These are phyloP conservation scores for Gamarada debralockiae DNA, from an alignment of 495 filamentous ascomycete species.

Conservation along the genomic window DNA sequence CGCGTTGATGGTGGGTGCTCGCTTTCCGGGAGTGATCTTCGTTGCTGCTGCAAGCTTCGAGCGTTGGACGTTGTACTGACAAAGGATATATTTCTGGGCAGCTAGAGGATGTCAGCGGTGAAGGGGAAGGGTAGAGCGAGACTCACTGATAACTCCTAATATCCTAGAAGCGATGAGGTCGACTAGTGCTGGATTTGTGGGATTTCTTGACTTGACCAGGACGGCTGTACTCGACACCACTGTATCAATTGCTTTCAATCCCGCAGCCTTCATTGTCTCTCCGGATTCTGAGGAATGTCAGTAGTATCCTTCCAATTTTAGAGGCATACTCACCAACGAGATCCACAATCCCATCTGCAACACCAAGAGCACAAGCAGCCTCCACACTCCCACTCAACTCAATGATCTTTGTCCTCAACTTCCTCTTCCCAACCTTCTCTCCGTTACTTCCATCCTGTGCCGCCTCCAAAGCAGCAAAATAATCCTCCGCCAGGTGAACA, in stretches of 20 bases:
- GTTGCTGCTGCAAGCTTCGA: conserved; percentile 59
- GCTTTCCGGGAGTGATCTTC: conserved; percentile 87
- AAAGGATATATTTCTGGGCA: conserved; percentile 91
- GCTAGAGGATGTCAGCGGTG: conserved; percentile 37
- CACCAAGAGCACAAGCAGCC: conserved; percentile 90
- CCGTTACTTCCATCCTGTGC: conserved; percentile 31
- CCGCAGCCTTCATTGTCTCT: conserved; percentile 96
- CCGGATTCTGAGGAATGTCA: conserved; percentile 70
- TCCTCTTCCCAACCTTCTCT: conserved; percentile 28
- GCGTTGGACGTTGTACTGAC: conserved; percentile 91
- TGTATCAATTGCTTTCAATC: conserved; percentile 93
- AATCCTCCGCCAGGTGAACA: conserved; percentile 70
- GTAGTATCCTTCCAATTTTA: conserved; percentile 4
- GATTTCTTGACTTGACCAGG: conserved; percentile 84
- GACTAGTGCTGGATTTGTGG: conserved; percentile 74
- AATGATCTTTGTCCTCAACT: conserved; percentile 78
- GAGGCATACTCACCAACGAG: conserved; percentile 70
- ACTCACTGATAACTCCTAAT: conserved; percentile 81
- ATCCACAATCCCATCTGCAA: conserved; percentile 96
- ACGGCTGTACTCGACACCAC: conserved; percentile 83
- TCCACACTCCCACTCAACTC: conserved; percentile 95
- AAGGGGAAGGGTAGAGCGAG: not conserved
- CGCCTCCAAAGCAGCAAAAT: conserved; percentile 74
- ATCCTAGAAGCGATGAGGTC: conserved; percentile 80
- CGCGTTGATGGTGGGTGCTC: conserved; percentile 84